Base-by-base conservation (phyloP, 2,329 filamentous ascomycete species). In the Cladosporium sp. region DNA sequence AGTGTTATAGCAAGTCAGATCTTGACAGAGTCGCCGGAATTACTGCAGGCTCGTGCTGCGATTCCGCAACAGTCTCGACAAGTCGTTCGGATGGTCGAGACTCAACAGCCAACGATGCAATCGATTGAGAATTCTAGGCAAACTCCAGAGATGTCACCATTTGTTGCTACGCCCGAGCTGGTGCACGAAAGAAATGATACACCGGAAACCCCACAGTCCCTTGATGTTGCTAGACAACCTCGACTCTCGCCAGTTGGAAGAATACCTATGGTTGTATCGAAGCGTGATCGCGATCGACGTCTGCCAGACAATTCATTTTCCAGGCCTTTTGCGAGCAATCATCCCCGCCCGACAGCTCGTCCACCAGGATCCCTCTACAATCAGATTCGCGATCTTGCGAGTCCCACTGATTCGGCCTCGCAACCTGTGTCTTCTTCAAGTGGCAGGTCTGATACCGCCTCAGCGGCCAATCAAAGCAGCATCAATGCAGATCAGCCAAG, bases 251-350 rank as follows among this genome's bases (percentile, higher is more conserved):
- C 93, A 64, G 86, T 96, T 47, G 92, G 91, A 8, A 84, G 92
- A 15, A 96, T 96, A 52, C 92, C 92, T 8, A 86, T 85, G 65
- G 90, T 96, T 3, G 79, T 93, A 28, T 90, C 84, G 45, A 85
- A 82, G 51, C 75, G 78, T 48, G 80, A 81, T 47, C 82, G 86
- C 54, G 78, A 85, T 35, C 83, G 88, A 61, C 83, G 83, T 48
- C 83, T 84, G 1, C 87, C 89, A 0, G 83, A 88, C 1, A 87
- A 85, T 68, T 96, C 90, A 32, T 96, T 96, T 70, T 96, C 92
- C 3, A 80, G 91, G 8, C 91, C 92, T 0, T 96, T 96, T 69
- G 74, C 68, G 3, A 74, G 77, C 15, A 72, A 74, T 3, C 76
- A 80, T 48, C 76, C 77, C 6, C 61, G 66, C 60, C 68, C 54